A percentile compares a stretch with the other conserved stretches of the same genome.
phyloP scores from a whole-genome alignment of 2,329 filamentous ascomycete genomes.

The Calonectria hongkongensis region DNA sequence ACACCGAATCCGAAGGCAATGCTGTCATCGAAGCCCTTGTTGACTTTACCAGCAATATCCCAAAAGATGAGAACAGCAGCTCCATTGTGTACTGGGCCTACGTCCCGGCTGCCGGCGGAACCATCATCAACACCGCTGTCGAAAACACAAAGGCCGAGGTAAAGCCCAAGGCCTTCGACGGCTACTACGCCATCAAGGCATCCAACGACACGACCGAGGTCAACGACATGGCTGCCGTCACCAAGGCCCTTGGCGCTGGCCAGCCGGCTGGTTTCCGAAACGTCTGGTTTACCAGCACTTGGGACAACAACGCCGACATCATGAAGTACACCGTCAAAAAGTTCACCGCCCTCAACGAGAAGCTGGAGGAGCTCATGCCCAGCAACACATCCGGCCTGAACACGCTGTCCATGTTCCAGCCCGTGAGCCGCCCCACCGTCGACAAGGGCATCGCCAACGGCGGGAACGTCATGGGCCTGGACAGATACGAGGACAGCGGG shows the following conservation, averaged over 20 bases:
- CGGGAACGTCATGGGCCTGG: slow-evolving; percentile 60
- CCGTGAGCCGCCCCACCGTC: slow-evolving; percentile 54
- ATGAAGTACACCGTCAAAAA: slow-evolving; percentile 58
- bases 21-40: slow-evolving; percentile 57
- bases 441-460: slow-evolving; percentile 57
- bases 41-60: slow-evolving; percentile 57
- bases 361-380: slow-evolving; percentile 53
- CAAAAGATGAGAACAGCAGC: slow-evolving; percentile 58
- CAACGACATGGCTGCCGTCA: slow-evolving; percentile 55
- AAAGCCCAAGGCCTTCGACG: slow-evolving; percentile 56
- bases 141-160: slow-evolving; percentile 56
- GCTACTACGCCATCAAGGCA: slow-evolving; percentile 51
- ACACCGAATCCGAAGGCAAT: slow-evolving; percentile 46
- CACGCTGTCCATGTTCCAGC: slow-evolving; percentile 59
- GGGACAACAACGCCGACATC: slow-evolving; percentile 61
- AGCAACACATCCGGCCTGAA: slow-evolving; percentile 53
- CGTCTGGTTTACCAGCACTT: slow-evolving; percentile 60
- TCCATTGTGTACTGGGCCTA: slow-evolving; percentile 60
- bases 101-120: slow-evolving; percentile 54
- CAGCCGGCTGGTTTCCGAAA: slow-evolving; percentile 57
- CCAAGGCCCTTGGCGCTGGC: slow-evolving; percentile 55
- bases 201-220: slow-evolving; percentile 55
- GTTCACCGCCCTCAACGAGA: slow-evolving; percentile 55
- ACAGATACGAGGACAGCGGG: slow-evolving; percentile 52
- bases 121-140: slow-evolving; percentile 57